Percentiles rank a stretch among this genome's conserved stretches.
Conservation (phyloP, 495 filamentous ascomycete species). For the Aspergillus bertholletiae region DNA sequence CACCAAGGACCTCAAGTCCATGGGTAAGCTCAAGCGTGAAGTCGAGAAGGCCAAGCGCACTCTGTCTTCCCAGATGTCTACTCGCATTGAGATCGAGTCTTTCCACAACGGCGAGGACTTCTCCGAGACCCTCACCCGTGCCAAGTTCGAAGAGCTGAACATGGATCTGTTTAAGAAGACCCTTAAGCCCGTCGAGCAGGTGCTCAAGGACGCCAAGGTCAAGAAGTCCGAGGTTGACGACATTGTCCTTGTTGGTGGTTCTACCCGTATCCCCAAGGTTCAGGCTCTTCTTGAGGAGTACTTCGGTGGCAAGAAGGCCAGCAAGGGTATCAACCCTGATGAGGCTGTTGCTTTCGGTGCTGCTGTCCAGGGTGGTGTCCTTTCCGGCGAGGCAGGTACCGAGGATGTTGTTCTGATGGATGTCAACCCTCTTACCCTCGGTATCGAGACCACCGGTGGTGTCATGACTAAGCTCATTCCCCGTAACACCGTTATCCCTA, state of each 20-base stretch:
- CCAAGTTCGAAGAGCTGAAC: conserved; percentile 99
- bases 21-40: conserved; percentile 99
- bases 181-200: conserved; percentile 97
- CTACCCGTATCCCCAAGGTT: conserved; percentile 97
- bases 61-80: conserved; percentile 97
- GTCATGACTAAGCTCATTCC: conserved; percentile 98
- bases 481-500: conserved; percentile 92
- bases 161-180: conserved; percentile 98
- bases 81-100: conserved; percentile 95
- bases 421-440: conserved; percentile 95
- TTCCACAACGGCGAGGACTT: conserved; percentile 98
- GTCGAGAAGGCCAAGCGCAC: conserved; percentile 99
- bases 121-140: conserved; percentile 95
- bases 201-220: conserved; percentile 87
- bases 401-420: conserved; percentile 87
- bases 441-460: conserved; percentile 97
- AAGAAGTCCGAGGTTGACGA: conserved; percentile 84
- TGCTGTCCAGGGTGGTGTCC: conserved; percentile 93
- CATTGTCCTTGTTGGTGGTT: conserved; percentile 89
- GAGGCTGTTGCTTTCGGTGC: conserved; percentile 97
- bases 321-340: conserved; percentile 98
- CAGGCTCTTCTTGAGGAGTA: conserved; percentile 91
- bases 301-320: conserved; percentile 90
- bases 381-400: conserved; percentile 81
- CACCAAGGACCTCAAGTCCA: conserved; percentile 93